Evolutionary conservation across 257 asterid species (phyloP).

Genomic region (Primulina tabacum): DNA sequence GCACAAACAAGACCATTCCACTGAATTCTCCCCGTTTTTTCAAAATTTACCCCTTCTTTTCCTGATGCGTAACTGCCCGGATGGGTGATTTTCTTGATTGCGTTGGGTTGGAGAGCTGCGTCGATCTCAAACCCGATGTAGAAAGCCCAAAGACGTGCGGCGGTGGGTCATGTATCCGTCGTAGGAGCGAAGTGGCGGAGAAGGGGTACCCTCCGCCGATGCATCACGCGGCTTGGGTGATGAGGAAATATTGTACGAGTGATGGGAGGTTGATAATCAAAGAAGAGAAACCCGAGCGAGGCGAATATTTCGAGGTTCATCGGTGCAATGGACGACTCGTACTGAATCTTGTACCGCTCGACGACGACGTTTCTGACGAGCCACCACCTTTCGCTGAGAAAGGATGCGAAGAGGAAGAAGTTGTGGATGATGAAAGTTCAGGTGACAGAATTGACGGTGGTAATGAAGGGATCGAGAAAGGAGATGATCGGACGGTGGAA

Average conservation of each 20-base stretch:
- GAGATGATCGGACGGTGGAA: conserved; percentile 4
- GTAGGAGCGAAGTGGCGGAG: conserved; percentile 16
- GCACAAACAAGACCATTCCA: not conserved
- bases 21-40: not conserved
- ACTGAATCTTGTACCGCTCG: conserved; percentile 39
- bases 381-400: not conserved
- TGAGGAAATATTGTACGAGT: conserved; percentile 36
- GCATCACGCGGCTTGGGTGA: conserved; percentile 38
- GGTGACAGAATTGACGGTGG: conserved; percentile 15
- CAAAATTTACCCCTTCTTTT: not conserved
- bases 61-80: conserved; percentile 32
- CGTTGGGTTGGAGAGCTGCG: conserved; percentile 52
- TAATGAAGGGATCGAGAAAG: conserved; percentile 6
- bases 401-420: not conserved
- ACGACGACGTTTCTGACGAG: conserved; percentile 5
- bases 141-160: not conserved
- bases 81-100: conserved; percentile 37
- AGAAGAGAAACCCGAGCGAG: conserved; percentile 42
- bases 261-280: conserved; percentile 62
- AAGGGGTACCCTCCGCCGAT: conserved; percentile 56
- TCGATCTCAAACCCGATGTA: conserved; percentile 33
- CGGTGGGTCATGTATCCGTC: not conserved
- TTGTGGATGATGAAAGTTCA: not conserved
- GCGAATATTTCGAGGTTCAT: conserved; percentile 39
- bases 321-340: conserved; percentile 58